These are phyloP conservation scores for Colletotrichum tamarilloi DNA, from an alignment of 2,329 filamentous ascomycete species.

Conservation along the genomic window DNA sequence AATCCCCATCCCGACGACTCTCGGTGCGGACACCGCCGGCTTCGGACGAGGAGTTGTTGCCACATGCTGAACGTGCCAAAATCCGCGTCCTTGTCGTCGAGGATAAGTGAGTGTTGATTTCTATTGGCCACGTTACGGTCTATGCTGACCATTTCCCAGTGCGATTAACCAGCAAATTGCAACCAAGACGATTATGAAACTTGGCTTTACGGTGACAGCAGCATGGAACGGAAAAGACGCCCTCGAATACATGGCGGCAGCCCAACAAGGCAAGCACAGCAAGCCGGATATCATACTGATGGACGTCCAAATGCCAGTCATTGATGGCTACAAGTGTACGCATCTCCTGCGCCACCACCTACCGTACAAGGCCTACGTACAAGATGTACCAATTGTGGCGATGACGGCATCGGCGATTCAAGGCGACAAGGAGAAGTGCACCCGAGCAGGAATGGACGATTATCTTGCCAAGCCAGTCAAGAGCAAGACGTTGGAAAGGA, in stretches of 20 bases:
- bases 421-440: slow-evolving; percentile 80
- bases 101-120: slow-evolving; percentile 71
- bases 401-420: slow-evolving; percentile 85
- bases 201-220: slow-evolving; percentile 77
- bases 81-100: slow-evolving; percentile 82
- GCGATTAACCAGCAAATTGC: slow-evolving; percentile 82
- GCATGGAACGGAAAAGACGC: slow-evolving; percentile 85
- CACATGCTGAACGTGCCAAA: slow-evolving; percentile 67
- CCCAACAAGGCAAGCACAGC: slow-evolving; percentile 59
- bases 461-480: slow-evolving; percentile 81
- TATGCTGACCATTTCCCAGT: slow-evolving; percentile 44
- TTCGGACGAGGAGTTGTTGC: slow-evolving; percentile 58
- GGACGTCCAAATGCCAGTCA: slow-evolving; percentile 81
- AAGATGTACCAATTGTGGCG: slow-evolving; percentile 79
- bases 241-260: slow-evolving; percentile 75
- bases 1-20: slow-evolving; percentile 42
- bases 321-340: slow-evolving; percentile 83
- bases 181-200: slow-evolving; percentile 77
- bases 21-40: slow-evolving; percentile 49
- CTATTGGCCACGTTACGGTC: not conserved
- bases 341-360: slow-evolving; percentile 76
- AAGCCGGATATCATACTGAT: slow-evolving; percentile 82
- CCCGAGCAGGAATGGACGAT: slow-evolving; percentile 80
- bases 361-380: slow-evolving; percentile 70
- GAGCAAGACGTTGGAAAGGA: slow-evolving; percentile 73